phyloP scores from a whole-genome alignment of 352 stramenopile species.

The Globisporangium spiculum region DNA sequence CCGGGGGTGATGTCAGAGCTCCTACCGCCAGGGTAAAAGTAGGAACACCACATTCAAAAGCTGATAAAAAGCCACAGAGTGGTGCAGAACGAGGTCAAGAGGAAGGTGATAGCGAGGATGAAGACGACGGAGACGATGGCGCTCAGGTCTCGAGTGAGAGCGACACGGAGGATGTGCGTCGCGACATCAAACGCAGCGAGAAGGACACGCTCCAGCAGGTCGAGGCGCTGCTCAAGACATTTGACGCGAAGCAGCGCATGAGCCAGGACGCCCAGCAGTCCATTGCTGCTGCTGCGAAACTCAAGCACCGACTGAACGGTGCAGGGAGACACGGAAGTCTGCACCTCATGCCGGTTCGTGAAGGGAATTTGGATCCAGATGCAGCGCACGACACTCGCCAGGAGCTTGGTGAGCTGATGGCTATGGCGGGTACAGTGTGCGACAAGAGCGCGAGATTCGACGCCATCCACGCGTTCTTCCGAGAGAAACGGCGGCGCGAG shows the following conservation, averaged over 20 bases:
- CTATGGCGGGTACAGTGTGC: not conserved
- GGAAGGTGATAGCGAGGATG: not conserved
- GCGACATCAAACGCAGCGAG: slow-evolving; percentile 42
- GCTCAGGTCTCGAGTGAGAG: slow-evolving; percentile 22
- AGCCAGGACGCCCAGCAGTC: slow-evolving; percentile 4
- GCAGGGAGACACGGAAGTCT: slow-evolving; percentile 1
- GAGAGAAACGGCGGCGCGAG: slow-evolving; percentile 35
- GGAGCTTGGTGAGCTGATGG: not conserved
- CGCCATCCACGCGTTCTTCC: slow-evolving; percentile 42
- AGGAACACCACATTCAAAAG: not conserved
- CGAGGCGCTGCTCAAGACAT: slow-evolving; percentile 35
- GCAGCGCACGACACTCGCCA: not conserved
- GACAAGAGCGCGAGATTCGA: slow-evolving; percentile 23
- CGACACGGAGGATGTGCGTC: slow-evolving; percentile 20
- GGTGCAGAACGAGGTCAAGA: not conserved
- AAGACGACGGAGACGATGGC: slow-evolving; percentile 19
- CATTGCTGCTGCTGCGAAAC: not conserved
- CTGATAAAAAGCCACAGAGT: not conserved
- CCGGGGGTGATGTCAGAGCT: not conserved
- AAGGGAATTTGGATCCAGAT: not conserved
- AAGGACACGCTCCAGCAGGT: slow-evolving; percentile 47
- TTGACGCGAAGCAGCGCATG: slow-evolving; percentile 25
- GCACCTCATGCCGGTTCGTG: not conserved
- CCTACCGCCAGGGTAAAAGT: not conserved
- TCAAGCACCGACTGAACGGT: not conserved